Base-by-base conservation (phyloP, 169 alveolate species). In the Plasmodium chabaudi region DNA sequence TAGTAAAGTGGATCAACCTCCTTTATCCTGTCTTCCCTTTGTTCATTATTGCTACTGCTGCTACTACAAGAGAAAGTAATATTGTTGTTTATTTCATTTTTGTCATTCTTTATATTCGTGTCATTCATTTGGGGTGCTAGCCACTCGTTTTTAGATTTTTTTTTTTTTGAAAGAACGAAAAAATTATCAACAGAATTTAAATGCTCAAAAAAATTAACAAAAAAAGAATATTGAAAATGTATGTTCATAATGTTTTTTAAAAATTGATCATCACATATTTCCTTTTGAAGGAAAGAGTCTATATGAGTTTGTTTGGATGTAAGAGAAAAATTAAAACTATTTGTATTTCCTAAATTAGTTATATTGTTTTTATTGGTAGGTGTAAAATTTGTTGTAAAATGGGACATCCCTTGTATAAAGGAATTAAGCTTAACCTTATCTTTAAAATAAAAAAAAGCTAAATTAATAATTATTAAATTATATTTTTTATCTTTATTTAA, bases 191-290 rank as follows among this genome's bases (percentile, higher is more conserved):
- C 4, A 15, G 9, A 17, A 23, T 75, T 75, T 27, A 75, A 10
- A 23, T 75, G 42, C 42, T 75, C 75, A n/a, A 46, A 51, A 46
- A 75, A 75, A 75, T 63, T 75, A 9, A 63, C 65, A 21, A 75
- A 63, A 42, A 61, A 75, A 19, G 88, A 75, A 42, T 75, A 75
- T 21, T 67, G 72, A 67, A 75, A 75, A 67, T 60, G 65, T 21
- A 75, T 12, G 23, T 56, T 75, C 9, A 75, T 21, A 42, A 75
- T 75, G 44, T 60, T 55, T 34, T 63, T 75, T 17, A 23, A 75
- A 55, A 75, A 75, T 34, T 42, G n/a, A 19, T 9, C 57, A 42
- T 75, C 88, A 75, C 61, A 75, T 2, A 75, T 46, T 42, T 75
- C 88, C 21, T 25, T 47, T 56, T 75, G 77, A 10, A 60, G 57